Evolutionary conservation across 305 asterid genomes (phyloP), one percentile per base, ranked within the genome.

Genomic region (Ajuga reptans): DNA sequence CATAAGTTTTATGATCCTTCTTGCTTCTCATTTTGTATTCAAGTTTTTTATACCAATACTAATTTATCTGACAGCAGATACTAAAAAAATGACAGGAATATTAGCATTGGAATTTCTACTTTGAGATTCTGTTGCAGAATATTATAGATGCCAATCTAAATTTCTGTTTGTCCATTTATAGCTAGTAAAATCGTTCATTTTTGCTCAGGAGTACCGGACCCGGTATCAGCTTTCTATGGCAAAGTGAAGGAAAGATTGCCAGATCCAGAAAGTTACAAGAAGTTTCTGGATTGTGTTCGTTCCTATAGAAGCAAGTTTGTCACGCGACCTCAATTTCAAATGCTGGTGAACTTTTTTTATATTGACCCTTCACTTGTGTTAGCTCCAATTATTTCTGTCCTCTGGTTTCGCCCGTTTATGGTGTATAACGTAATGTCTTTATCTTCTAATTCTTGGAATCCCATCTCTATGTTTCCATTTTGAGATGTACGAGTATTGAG

Each of bases 231-330:
- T 72, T 81, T 86, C 74, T 74, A 82, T 57, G 84, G 80, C 76
- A 86, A 84, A 72, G 86, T 89, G 77, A 85, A 80, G 82, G 91
- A 83, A 60, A 81, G 84, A 80, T 65, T 87, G 68, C 83, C 70
- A 70, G 86, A 80, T 70, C 64, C 85, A 15, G 86, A 73, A 69
- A 73, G 75, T 70, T 85, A 75, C 79, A 83, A 84, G 79, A 85
- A 84, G 72, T 83, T 89, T 75, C 73, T 82, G 82, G 89, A 81
- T 80, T 89, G 95, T 66, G 86, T 89, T 71, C 86, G 83, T 76
- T 79, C 82, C 62, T 87, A 82, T 55, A 72, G 74, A 72, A 79
- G 75, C 79, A 86, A 86, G 47, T 73, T 78, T 63, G 83, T 84
- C 57, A 79, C 89, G 12, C 74, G 80, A 45, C 27, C 79, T 41